phyloP scores from a whole-genome alignment of 257 asterid genomes.

The Primulina huaijiensis region DNA sequence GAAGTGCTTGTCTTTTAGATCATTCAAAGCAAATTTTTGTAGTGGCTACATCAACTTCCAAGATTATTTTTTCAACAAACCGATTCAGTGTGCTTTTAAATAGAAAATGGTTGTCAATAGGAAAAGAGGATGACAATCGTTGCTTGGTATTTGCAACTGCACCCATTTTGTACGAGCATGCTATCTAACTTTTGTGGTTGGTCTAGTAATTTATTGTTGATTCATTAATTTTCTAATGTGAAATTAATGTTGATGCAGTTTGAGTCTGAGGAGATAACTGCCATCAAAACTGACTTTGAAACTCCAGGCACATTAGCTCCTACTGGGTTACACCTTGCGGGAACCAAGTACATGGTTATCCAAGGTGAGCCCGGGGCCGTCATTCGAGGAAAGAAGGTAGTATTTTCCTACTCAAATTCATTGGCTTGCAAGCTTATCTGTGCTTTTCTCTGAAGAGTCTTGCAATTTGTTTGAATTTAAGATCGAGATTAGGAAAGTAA shows the following conservation, averaged over 20 bases:
- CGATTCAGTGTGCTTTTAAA: neutral
- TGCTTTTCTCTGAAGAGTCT: neutral
- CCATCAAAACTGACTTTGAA: conserved; percentile 52
- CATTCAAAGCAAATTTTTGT: neutral
- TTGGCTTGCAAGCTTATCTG: neutral
- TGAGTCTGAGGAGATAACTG: conserved; percentile 53
- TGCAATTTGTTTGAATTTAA: neutral
- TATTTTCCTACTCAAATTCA: conserved; percentile 9
- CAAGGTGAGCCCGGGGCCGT: conserved; percentile 69
- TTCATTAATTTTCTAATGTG: conserved; percentile 11
- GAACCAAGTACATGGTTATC: conserved; percentile 71
- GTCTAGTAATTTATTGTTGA: conserved; percentile 1
- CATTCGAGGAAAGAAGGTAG: conserved; percentile 77
- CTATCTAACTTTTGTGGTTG: neutral
- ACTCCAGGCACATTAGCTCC: conserved; percentile 72
- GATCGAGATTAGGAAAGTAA: neutral
- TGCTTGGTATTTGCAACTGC: neutral
- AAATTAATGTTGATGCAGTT: conserved; percentile 36
- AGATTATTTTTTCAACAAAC: neutral
- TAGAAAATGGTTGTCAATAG: neutral
- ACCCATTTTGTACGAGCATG: neutral
- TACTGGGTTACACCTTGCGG: conserved; percentile 65
- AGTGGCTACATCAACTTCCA: neutral
- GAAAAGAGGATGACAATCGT: neutral
- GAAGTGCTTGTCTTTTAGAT: neutral